These are phyloP conservation scores for Beauveria varroae DNA, from an alignment of 2,329 filamentous ascomycete genomes.

Conservation along the genomic window DNA sequence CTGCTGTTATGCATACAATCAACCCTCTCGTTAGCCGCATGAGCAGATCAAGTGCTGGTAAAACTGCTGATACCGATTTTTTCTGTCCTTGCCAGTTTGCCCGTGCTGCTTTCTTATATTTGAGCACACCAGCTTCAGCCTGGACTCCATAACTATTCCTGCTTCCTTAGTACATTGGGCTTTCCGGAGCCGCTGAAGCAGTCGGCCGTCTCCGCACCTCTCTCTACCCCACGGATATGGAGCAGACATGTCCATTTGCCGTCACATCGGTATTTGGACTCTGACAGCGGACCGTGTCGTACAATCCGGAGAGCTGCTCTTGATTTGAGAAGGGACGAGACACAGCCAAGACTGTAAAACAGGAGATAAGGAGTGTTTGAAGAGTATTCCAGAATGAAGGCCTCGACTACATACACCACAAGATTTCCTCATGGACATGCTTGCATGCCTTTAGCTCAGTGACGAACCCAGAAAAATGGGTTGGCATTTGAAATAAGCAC, in stretches of 20 bases:
- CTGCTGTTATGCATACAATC: not conserved
- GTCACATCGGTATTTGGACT: not conserved
- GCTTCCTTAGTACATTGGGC: not conserved
- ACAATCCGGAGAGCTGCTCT: not conserved
- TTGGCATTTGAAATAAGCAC: not conserved
- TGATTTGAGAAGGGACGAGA: no score
- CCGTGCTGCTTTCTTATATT: not conserved
- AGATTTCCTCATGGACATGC: not conserved
- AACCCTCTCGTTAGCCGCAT: not conserved
- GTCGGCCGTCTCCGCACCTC: constrained; percentile 1
- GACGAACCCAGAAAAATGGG: not conserved
- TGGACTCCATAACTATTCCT: not conserved
- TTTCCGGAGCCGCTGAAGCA: not conserved
- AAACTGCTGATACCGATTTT: not conserved
- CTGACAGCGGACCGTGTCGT: not conserved
- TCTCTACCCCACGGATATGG: not conserved
- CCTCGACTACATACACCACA: not conserved
- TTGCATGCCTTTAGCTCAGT: not conserved
- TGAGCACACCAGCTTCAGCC: not conserved
- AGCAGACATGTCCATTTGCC: not conserved
- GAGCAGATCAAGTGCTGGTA: not conserved
- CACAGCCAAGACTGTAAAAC: not conserved
- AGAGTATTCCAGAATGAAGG: not conserved
- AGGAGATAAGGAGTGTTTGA: not conserved
- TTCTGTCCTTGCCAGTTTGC: not conserved